A percentile compares a stretch with the other conserved stretches of the same genome.
phyloP scores from a whole-genome alignment of 306 rosid species.

The Astragalus glycyphyllos region DNA sequence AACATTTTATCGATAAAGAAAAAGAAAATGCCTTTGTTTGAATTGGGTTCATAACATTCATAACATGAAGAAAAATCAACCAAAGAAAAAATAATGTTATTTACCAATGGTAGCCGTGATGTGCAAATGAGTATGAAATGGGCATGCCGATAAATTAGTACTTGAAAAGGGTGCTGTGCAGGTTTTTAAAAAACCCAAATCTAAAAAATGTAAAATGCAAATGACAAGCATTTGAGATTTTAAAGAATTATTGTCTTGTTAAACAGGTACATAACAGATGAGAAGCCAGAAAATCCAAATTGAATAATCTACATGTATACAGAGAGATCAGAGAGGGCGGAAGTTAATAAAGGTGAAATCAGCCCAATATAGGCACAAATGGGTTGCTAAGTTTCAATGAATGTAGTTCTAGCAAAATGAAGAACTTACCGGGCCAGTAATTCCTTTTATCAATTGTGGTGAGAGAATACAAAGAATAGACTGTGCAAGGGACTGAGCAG shows the following conservation, averaged over 20 bases:
- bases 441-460: conserved; percentile 81
- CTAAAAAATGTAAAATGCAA: conserved; percentile 22
- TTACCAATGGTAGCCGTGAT: not conserved
- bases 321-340: not conserved
- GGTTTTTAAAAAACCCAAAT: not conserved
- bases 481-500: conserved; percentile 86
- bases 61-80: not conserved
- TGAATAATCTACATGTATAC: conserved; percentile 1
- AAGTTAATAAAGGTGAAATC: conserved; percentile 17
- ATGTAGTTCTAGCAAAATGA: conserved; percentile 20
- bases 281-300: conserved; percentile 24
- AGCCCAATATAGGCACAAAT: conserved; percentile 12
- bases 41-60: not conserved
- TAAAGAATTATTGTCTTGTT: not conserved
- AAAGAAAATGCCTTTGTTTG: not conserved
- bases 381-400: conserved; percentile 22
- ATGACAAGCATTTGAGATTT: conserved; percentile 13
- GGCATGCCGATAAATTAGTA: not conserved
- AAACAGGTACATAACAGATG: conserved; percentile 17
- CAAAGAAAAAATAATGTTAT: not conserved
- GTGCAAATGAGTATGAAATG: conserved; percentile 3
- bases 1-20: conserved; percentile 8
- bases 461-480: conserved; percentile 74
- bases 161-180: not conserved
- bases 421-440: conserved; percentile 76